These are phyloP conservation scores for Verticillium isaacii DNA, from an alignment of 2,329 filamentous ascomycete species.

Conservation along the genomic window DNA sequence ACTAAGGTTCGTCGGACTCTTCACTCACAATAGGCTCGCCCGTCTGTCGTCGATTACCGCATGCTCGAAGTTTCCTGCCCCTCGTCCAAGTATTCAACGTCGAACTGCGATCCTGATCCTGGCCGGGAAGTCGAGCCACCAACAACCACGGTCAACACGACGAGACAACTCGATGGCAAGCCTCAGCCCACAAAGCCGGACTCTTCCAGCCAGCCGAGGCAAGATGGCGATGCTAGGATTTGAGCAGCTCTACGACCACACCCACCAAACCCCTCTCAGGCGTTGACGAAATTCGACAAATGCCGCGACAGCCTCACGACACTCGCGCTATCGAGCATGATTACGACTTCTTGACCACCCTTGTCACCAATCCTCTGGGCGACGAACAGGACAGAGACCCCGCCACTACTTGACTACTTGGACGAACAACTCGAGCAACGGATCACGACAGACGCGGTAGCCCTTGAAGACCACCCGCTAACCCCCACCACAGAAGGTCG, in stretches of 20 bases:
- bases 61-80: constrained; percentile 4
- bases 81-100: constrained; percentile 2
- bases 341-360: neutral
- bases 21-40: constrained; percentile 2
- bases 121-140: neutral
- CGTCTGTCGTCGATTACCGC: constrained; percentile 4
- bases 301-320: neutral
- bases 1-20: constrained; percentile 46
- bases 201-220: no score
- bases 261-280: neutral
- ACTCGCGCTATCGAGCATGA: neutral
- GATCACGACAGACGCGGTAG: neutral
- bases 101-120: neutral
- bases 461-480: neutral
- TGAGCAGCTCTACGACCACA: neutral
- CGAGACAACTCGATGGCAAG: no score
- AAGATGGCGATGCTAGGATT: neutral
- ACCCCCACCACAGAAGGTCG: constrained; percentile 67
- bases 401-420: neutral
- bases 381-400: neutral
- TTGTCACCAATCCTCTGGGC: no score
- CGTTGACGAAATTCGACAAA: neutral
- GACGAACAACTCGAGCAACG: neutral
- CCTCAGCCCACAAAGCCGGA: no score
- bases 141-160: neutral